Percentiles rank a stretch among this genome's conserved stretches.
Conservation (phyloP, 352 stramenopile genomes). For the Pythium phragmitis region DNA sequence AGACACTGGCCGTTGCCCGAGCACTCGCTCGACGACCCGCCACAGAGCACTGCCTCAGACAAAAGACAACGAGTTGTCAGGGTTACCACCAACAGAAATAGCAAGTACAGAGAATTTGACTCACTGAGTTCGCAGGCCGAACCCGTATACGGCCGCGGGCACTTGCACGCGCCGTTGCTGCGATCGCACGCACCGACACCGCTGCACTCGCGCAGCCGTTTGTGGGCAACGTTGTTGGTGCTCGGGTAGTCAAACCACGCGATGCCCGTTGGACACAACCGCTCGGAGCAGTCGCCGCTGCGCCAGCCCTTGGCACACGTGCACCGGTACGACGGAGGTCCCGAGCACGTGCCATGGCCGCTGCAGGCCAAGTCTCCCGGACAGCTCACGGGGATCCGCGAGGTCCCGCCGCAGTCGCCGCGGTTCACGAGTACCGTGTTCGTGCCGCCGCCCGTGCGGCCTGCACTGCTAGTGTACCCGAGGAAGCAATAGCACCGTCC, state of each 20-base stretch:
- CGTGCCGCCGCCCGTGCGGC: conserved; percentile 45
- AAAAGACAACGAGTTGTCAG: background rate
- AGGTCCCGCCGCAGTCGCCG: conserved; percentile 60
- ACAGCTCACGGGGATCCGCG: conserved; percentile 57
- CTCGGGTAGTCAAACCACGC: conserved; percentile 74
- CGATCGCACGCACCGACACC: conserved; percentile 64
- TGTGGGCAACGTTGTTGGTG: conserved; percentile 53
- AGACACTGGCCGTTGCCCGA: conserved; percentile 79
- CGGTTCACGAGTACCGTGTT: conserved; percentile 45
- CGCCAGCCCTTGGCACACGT: conserved; percentile 72
- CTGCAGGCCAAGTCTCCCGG: conserved; percentile 71
- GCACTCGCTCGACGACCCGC: conserved; percentile 44
- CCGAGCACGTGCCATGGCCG: conserved; percentile 76
- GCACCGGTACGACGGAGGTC: conserved; percentile 51
- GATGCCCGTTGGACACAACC: conserved; percentile 45
- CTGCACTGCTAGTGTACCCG: conserved; percentile 69
- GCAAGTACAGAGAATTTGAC: conserved; percentile 8
- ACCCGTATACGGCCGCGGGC: conserved; percentile 63
- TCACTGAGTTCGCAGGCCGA: conserved; percentile 69
- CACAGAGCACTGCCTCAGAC: conserved; percentile 45
- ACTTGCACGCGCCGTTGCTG: conserved; percentile 68
- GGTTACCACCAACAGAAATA: too few species aligned
- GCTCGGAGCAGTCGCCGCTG: conserved; percentile 74
- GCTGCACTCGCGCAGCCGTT: conserved; percentile 56
- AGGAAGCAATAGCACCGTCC: conserved; percentile 60